Evolutionary conservation across 768 basidiomycete genomes (phyloP).

Genomic region (Rhizopogon vulgaris): DNA sequence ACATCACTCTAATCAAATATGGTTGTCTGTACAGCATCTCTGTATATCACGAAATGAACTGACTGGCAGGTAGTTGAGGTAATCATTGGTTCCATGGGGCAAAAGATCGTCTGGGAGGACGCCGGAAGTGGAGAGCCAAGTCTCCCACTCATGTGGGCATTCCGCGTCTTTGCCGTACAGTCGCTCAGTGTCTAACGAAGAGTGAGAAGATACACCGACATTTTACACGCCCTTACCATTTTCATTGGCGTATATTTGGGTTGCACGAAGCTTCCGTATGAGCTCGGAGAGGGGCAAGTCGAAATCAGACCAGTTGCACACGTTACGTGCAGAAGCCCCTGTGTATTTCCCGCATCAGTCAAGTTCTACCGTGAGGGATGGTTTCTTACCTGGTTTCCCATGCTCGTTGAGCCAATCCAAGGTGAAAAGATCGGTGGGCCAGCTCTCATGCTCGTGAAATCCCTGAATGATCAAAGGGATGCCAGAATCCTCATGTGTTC

Average conservation of each 20-base stretch:
- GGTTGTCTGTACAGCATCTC: neutral
- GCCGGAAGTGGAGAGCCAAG: conserved; percentile 45
- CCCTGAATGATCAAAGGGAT: conserved; percentile 59
- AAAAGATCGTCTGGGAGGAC: conserved; percentile 49
- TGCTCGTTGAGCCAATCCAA: conserved; percentile 46
- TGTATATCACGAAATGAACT: conserved; percentile 32
- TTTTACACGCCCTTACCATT: conserved; percentile 29
- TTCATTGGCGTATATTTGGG: conserved; percentile 27
- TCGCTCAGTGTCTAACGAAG: conserved; percentile 44
- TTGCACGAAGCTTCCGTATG: conserved; percentile 36
- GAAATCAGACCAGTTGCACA: conserved; percentile 51
- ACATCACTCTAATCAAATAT: conserved; percentile 42
- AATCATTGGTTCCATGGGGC: conserved; percentile 49
- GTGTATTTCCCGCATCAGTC: conserved; percentile 6
- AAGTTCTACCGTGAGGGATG: neutral
- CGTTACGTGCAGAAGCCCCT: conserved; percentile 62
- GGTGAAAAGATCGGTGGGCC: conserved; percentile 52
- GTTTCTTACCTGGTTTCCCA: conserved; percentile 20
- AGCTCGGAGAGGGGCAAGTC: conserved; percentile 48
- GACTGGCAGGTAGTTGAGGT: conserved; percentile 50
- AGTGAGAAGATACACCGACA: neutral
- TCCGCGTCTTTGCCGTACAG: conserved; percentile 75
- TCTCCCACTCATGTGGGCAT: conserved; percentile 60
- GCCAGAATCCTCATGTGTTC: conserved; percentile 43
- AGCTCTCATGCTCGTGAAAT: conserved; percentile 47